A percentile compares a stretch with the other conserved stretches of the same genome.
These are phyloP conservation scores for Primulina huaijiensis DNA, from an alignment of 257 asterid species.

Conservation along the genomic window DNA sequence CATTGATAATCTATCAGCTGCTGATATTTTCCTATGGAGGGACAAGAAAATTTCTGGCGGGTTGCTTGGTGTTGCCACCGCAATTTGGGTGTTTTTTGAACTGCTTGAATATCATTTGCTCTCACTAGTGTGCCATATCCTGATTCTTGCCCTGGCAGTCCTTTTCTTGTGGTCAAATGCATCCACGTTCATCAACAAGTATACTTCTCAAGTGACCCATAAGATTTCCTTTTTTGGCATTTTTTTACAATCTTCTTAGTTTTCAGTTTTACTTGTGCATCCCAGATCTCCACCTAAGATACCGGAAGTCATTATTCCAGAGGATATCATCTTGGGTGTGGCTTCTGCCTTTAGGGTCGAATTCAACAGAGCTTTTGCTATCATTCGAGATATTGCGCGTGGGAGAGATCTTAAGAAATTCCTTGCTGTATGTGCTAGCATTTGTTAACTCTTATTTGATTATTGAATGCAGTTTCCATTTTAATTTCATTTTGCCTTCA, in stretches of 20 bases:
- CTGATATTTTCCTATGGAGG: constrained; percentile 91
- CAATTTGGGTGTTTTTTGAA: constrained; percentile 88
- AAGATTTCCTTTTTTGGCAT: not conserved
- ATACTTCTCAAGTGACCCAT: constrained; percentile 21
- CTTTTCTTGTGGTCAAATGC: constrained; percentile 87
- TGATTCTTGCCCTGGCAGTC: constrained; percentile 66
- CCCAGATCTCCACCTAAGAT: constrained; percentile 77
- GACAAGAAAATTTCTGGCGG: constrained; percentile 77
- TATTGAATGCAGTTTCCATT: not conserved
- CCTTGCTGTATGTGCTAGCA: constrained; percentile 54
- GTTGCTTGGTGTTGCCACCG: constrained; percentile 77
- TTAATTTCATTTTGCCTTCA: not conserved
- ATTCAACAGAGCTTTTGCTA: constrained; percentile 59
- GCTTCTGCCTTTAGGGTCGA: constrained; percentile 79
- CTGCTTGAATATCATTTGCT: constrained; percentile 84
- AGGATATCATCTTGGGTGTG: constrained; percentile 70
- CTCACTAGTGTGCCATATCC: constrained; percentile 75
- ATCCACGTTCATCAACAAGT: constrained; percentile 75
- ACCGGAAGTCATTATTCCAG: constrained; percentile 65
- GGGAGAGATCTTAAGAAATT: constrained; percentile 82
- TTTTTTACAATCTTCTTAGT: constrained; percentile 10
- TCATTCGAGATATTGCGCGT: constrained; percentile 66
- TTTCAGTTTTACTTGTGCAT: constrained; percentile 14
- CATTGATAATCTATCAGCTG: constrained; percentile 49
- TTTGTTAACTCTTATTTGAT: constrained; percentile 10